Conservation (phyloP, 2,329 filamentous ascomycete species). For the Onygenales sp. region DNA sequence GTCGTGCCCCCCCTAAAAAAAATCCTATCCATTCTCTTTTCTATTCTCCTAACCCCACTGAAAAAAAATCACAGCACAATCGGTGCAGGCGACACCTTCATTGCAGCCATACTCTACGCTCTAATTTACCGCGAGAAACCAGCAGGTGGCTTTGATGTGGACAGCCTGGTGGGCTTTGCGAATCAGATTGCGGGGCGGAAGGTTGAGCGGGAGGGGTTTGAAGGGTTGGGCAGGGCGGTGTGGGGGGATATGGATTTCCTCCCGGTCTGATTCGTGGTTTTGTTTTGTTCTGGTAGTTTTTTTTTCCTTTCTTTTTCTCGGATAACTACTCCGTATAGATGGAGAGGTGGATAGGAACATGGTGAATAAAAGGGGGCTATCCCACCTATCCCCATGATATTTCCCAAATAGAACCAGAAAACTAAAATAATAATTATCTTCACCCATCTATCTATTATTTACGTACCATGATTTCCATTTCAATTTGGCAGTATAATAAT, state of each 20-base stretch:
- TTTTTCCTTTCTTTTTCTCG: not conserved
- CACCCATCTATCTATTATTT: too few species aligned
- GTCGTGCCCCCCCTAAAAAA: conserved; percentile 20
- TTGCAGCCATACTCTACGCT: conserved; percentile 59
- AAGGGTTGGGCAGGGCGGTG: conserved; percentile 34
- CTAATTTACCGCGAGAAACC: conserved; percentile 35
- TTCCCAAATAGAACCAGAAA: too few species aligned
- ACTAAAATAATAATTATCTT: too few species aligned
- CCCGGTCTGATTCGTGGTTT: not conserved
- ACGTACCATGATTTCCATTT: too few species aligned
- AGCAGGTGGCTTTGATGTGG: conserved; percentile 39
- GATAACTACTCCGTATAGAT: not conserved
- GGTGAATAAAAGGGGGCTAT: too few species aligned
- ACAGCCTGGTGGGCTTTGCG: conserved; percentile 48
- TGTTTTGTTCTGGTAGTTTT: not conserved
- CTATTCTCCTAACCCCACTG: conserved; percentile 5
- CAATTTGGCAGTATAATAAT: too few species aligned
- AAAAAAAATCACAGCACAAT: conserved; percentile 44
- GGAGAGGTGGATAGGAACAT: not conserved
- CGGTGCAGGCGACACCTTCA: conserved; percentile 67
- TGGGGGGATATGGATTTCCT: not conserved
- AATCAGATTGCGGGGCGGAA: conserved; percentile 60
- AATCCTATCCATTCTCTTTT: conserved; percentile 3
- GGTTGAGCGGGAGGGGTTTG: conserved; percentile 58
- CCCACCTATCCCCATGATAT: too few species aligned